phyloP scores from a whole-genome alignment of 345 rosid genomes.

The Eucalyptus shirleyi region DNA sequence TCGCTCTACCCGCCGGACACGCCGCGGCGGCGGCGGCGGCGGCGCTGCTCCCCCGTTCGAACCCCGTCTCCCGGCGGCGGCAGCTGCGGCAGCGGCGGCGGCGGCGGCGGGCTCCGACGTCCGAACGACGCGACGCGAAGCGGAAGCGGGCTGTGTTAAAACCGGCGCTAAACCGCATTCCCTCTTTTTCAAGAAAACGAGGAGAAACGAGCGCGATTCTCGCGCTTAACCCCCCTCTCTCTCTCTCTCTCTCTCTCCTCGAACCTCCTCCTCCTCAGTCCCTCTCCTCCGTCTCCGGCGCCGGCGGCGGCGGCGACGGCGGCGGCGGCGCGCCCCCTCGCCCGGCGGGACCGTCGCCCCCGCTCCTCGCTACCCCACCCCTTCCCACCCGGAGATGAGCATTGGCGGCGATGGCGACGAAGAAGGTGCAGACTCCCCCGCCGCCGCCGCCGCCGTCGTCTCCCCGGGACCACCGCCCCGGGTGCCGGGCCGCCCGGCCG shows the following conservation, averaged over 20 bases:
- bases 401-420: slow-evolving; percentile 2
- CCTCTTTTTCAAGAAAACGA: not conserved
- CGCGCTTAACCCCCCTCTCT: not conserved
- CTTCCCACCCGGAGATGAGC: not conserved
- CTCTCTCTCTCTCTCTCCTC: not conserved
- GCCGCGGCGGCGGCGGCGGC: not conserved
- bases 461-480: not conserved
- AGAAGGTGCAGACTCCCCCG: not conserved
- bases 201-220: not conserved
- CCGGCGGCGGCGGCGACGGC: not conserved
- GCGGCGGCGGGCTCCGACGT: no score
- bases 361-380: not conserved
- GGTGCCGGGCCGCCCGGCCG: slow-evolving; percentile 8
- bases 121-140: not conserved
- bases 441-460: not conserved
- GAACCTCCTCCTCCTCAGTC: not conserved
- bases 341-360: not conserved
- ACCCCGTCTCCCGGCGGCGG: not conserved
- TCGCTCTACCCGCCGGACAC: not conserved
- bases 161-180: not conserved
- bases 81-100: not conserved
- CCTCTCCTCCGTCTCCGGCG: not conserved
- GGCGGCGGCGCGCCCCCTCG: not conserved
- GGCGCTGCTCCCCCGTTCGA: not conserved
- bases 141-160: not conserved